phyloP scores from a whole-genome alignment of 2,329 filamentous ascomycete species.

The Aspergillus tubingensis region DNA sequence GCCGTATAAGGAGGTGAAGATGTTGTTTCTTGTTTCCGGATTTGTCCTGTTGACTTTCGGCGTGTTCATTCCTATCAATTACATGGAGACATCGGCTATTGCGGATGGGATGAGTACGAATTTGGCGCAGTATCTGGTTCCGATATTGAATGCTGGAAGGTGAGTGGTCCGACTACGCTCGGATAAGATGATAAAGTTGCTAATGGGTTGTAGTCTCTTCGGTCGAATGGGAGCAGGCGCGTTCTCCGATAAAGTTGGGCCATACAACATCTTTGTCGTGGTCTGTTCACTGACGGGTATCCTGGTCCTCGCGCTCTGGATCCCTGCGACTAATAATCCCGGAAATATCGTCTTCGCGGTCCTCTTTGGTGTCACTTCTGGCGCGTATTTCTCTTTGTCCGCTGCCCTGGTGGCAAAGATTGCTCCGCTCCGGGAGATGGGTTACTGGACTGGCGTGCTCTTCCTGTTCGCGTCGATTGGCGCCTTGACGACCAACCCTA shows the following conservation, averaged over 20 bases:
- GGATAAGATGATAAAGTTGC: too few relatives aligned
- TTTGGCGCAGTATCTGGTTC: slow-evolving; percentile 1
- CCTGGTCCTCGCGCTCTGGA: slow-evolving; percentile 11
- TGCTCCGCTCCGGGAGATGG: slow-evolving; percentile 4
- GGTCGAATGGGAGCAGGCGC: slow-evolving; percentile 5
- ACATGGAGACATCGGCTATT: not conserved
- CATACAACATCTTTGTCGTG: slow-evolving; percentile 7
- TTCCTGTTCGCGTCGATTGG: slow-evolving; percentile 9
- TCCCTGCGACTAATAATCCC: slow-evolving; percentile 1
- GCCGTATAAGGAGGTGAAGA: not conserved
- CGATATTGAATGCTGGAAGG: slow-evolving; percentile 10
- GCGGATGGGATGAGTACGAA: slow-evolving; percentile 1
- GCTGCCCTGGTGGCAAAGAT: slow-evolving; percentile 7
- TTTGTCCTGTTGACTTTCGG: slow-evolving; percentile 6
- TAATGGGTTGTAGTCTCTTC: not conserved
- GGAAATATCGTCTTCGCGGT: slow-evolving; percentile 3
- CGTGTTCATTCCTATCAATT: slow-evolving; percentile 21
- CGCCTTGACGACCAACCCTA: slow-evolving; percentile 6
- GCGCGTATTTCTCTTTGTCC: slow-evolving; percentile 7
- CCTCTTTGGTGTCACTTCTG: slow-evolving; percentile 7
- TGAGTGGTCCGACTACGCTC: not conserved
- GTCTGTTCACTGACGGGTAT: slow-evolving; percentile 3
- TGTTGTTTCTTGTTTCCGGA: not conserved
- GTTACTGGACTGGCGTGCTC: slow-evolving; percentile 8
- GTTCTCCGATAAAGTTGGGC: slow-evolving; percentile 7